Evolutionary conservation across 345 rosid species (phyloP).

Genomic region (Erodium maritimum): DNA sequence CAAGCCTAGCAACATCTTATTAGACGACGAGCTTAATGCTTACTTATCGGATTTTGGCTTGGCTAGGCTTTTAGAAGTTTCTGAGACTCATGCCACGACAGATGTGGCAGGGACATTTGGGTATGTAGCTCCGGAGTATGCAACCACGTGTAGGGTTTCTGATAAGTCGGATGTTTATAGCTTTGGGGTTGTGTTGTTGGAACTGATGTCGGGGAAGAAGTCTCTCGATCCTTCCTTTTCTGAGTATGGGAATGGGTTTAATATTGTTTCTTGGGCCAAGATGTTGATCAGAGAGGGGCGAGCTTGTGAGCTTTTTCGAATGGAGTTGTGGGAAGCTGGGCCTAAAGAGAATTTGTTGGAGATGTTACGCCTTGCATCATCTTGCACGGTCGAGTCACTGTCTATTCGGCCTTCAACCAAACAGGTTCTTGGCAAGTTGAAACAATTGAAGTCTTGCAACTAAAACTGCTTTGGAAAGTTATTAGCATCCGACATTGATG

Average conservation of each 20-base stretch:
- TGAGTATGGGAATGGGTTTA: slow-evolving; percentile 50
- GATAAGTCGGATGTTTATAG: slow-evolving; percentile 70
- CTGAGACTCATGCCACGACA: slow-evolving; percentile 60
- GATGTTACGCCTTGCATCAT: slow-evolving; percentile 39
- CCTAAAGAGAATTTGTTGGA: slow-evolving; percentile 35
- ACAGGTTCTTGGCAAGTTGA: slow-evolving; percentile 42
- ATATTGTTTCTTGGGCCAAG: slow-evolving; percentile 54
- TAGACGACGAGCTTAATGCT: slow-evolving; percentile 50
- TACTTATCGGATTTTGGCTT: slow-evolving; percentile 64
- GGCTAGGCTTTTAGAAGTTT: slow-evolving; percentile 57
- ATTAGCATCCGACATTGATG: not conserved
- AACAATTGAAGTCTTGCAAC: slow-evolving; percentile 23
- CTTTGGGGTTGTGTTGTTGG: slow-evolving; percentile 51
- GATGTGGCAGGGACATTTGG: slow-evolving; percentile 72
- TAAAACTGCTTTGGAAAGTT: not conserved
- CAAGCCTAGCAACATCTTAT: slow-evolving; percentile 62
- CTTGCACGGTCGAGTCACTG: slow-evolving; percentile 46
- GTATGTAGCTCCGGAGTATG: slow-evolving; percentile 69
- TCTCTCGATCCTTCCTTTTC: slow-evolving; percentile 65
- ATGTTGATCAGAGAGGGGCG: slow-evolving; percentile 46
- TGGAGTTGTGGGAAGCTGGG: slow-evolving; percentile 39
- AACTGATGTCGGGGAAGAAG: slow-evolving; percentile 51
- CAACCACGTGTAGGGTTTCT: slow-evolving; percentile 60
- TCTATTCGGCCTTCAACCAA: slow-evolving; percentile 44
- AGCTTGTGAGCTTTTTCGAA: slow-evolving; percentile 29